Percentiles rank a stretch among this genome's conserved stretches.
Conservation (phyloP, 129 eudicot genomes). For the Cynara cardunculus region DNA sequence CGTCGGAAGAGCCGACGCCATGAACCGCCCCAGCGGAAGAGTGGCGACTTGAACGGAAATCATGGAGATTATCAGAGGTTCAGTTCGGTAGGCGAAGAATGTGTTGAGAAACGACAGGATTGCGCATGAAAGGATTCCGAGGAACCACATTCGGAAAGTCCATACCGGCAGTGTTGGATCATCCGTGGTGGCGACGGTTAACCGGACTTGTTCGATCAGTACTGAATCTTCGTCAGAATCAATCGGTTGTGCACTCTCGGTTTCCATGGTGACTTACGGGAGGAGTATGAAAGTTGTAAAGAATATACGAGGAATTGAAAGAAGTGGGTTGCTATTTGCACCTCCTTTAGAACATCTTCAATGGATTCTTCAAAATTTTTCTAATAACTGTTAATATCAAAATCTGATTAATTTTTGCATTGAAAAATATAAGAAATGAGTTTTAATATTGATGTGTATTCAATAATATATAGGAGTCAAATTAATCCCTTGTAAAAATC, state of each 20-base stretch:
- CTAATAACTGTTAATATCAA: no score
- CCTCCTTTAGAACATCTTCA: no score
- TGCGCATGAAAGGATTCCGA: constrained; percentile 48
- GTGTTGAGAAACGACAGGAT: constrained; percentile 53
- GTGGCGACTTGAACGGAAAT: constrained; percentile 52
- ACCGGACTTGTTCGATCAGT: constrained; percentile 35
- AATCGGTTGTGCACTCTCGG: constrained; percentile 12
- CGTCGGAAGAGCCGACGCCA: constrained; percentile 53
- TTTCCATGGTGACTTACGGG: not conserved
- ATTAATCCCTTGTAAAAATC: no score
- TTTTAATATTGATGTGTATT: no score
- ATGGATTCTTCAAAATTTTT: no score
- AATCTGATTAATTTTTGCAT: no score
- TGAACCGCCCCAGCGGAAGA: constrained; percentile 60
- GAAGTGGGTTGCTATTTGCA: no score
- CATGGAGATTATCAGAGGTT: constrained; percentile 49
- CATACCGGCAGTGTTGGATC: constrained; percentile 50
- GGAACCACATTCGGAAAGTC: constrained; percentile 75
- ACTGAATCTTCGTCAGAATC: constrained; percentile 21
- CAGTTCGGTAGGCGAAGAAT: constrained; percentile 51
- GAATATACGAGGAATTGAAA: not conserved
- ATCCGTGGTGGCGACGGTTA: constrained; percentile 32
- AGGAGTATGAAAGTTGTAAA: constrained; percentile 7
- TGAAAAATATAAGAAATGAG: no score
- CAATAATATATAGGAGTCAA: no score